Evolutionary conservation across 768 basidiomycete species (phyloP), one percentile per base, ranked within the genome.

Genomic region (Amanita brunnescens): DNA sequence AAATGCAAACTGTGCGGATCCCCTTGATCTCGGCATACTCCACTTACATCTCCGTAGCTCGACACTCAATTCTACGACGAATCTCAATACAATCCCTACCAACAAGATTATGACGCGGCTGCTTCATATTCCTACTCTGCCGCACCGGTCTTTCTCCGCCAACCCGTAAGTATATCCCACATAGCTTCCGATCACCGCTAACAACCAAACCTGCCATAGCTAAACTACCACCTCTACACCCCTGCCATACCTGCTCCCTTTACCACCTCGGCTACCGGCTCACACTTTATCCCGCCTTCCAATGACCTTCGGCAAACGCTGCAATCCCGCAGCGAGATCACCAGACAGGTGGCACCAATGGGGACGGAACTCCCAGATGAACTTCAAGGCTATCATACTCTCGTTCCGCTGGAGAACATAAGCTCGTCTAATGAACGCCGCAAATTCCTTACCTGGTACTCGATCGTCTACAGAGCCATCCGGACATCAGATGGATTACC

Each of bases 151-250:
- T 53, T 53, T 47, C 52, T 53, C 4, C 43, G 59, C 49, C 35
- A 29, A 48, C 49, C 37, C 40, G 47, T 54, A 12, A 38, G 21
- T 26, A 5, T 33, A 13, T 24, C 29, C 9, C 30, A 16, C 23
- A n/a, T 23, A 18, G n/a, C 24, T 7, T n/a, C 9, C 18, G 8
- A 14, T 2, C 26, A 30, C 6, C 21, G 14, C 2, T 38, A 45
- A 10, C 48, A 40, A 20, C 20, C 35, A 26, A n/a, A n/a, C n/a
- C 45, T 16, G 13, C 49, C 48, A 38, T 62, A 95, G 91, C 77
- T 98, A 41, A 82, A 96, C 62, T 92, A 99, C 61, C 91, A 97
- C 57, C 76, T 97, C 26, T 99, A 99, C 70, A 85, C 88, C 3
- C 78, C 79, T 2, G 77, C 78, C 58, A 71, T 86, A 60, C 72